Percentiles rank a stretch among this genome's conserved stretches.
These are phyloP conservation scores for Acanthamoeba healyi DNA, from an alignment of 208 protist species.

Conservation along the genomic window DNA sequence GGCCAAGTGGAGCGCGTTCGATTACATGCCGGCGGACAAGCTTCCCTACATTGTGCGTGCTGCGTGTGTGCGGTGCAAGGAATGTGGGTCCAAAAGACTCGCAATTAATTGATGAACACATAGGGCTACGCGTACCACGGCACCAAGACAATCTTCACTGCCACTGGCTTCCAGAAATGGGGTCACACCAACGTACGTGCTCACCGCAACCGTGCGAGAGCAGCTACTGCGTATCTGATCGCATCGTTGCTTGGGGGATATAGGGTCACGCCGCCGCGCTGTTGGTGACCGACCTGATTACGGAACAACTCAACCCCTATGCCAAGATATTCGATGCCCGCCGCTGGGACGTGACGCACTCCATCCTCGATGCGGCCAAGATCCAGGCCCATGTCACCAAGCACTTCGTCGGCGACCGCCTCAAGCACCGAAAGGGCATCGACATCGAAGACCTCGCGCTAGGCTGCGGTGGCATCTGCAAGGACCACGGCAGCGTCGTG, in stretches of 20 bases:
- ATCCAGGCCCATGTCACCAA: conserved; percentile 47
- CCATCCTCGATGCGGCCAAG: conserved; percentile 17
- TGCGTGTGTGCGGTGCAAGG: too few species aligned
- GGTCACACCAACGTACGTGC: conserved; percentile 9
- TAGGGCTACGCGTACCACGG: conserved; percentile 37
- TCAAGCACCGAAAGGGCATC: conserved; percentile 26
- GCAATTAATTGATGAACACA: too few species aligned
- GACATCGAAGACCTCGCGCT: conserved; percentile 61
- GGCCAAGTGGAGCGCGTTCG: conserved; percentile 27
- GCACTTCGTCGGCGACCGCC: conserved; percentile 60
- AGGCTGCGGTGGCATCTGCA: conserved; percentile 51
- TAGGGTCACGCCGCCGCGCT: neutral
- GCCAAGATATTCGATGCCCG: conserved; percentile 27
- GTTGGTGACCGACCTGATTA: neutral
- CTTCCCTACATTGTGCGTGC: conserved; percentile 50
- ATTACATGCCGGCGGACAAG: conserved; percentile 49
- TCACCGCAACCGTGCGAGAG: neutral
- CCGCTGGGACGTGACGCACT: conserved; percentile 52
- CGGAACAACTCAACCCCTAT: neutral
- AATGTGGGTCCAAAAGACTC: neutral
- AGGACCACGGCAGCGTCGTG: conserved; percentile 36
- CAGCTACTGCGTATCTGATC: neutral
- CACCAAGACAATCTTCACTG: conserved; percentile 40
- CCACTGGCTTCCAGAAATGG: conserved; percentile 59
- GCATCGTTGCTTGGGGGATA: neutral